These are phyloP conservation scores for Gnaphalium uliginosum DNA, from an alignment of 129 eudicot genomes.

Conservation along the genomic window DNA sequence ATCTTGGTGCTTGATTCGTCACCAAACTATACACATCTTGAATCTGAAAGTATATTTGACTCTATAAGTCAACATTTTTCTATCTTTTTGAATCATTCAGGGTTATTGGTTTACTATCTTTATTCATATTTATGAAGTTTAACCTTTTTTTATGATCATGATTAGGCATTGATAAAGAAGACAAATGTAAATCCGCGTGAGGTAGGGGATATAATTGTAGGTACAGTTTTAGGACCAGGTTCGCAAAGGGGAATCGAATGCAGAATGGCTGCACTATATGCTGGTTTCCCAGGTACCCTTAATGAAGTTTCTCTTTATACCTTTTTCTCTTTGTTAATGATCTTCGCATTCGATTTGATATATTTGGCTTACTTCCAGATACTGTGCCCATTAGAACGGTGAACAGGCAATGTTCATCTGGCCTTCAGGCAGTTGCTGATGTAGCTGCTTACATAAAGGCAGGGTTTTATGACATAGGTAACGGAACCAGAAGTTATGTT, in stretches of 20 bases:
- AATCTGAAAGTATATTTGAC: background rate
- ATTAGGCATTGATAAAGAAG: constrained; percentile 68
- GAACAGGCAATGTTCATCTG: constrained; percentile 93
- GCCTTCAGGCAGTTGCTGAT: constrained; percentile 91
- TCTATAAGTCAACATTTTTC: background rate
- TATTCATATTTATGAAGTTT: background rate
- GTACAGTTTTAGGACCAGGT: constrained; percentile 86
- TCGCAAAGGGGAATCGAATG: constrained; percentile 78
- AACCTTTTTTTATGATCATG: constrained; percentile 20
- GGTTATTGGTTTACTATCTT: background rate
- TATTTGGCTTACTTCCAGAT: constrained; percentile 36
- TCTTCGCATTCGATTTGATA: background rate
- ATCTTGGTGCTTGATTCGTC: too few species aligned
- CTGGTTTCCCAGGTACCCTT: constrained; percentile 81
- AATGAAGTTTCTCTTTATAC: background rate
- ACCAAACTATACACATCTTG: background rate
- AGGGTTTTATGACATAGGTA: constrained; percentile 83
- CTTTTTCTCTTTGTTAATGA: background rate
- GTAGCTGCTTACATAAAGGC: constrained; percentile 86
- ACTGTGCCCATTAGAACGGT: constrained; percentile 85
- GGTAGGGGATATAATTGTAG: constrained; percentile 83
- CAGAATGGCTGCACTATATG: constrained; percentile 83
- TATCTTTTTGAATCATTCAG: too few species aligned
- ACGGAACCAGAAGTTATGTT: background rate
- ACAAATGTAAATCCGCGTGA: constrained; percentile 66